These are phyloP conservation scores for Leersia perrieri DNA, from an alignment of 176 grass and related monocot species.

Conservation along the genomic window DNA sequence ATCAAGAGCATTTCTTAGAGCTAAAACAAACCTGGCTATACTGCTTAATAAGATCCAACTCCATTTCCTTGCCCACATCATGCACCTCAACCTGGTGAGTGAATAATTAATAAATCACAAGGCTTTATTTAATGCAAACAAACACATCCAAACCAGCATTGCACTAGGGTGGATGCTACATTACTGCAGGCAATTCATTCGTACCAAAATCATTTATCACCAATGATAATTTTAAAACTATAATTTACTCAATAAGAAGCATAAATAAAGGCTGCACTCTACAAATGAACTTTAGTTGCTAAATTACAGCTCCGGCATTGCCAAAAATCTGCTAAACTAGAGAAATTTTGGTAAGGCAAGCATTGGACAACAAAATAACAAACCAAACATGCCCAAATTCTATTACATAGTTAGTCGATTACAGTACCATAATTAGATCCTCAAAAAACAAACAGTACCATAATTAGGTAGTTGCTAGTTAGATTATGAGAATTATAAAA, in stretches of 20 bases:
- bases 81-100: constrained; percentile 82
- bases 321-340: not conserved
- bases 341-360: not conserved
- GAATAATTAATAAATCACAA: constrained; percentile 27
- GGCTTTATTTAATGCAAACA: not conserved
- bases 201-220: not conserved
- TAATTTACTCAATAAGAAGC: not conserved
- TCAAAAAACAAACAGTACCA: too few relatives aligned
- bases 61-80: constrained; percentile 99
- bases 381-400: not conserved
- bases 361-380: not conserved
- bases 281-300: not conserved
- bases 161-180: not conserved
- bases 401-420: too few relatives aligned
- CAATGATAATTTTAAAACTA: constrained; percentile 8
- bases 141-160: not conserved
- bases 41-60: constrained; percentile 94
- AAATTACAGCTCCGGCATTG: not conserved
- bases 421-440: not conserved
- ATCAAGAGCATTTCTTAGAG: constrained; percentile 5
- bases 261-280: not conserved
- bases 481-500: constrained; percentile 4
- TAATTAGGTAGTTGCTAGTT: not conserved
- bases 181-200: not conserved
- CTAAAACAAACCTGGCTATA: constrained; percentile 82